Evolutionary conservation across 208 protist genomes (phyloP), one percentile per base, ranked within the genome.

Genomic region (Phytomonas sp.): DNA sequence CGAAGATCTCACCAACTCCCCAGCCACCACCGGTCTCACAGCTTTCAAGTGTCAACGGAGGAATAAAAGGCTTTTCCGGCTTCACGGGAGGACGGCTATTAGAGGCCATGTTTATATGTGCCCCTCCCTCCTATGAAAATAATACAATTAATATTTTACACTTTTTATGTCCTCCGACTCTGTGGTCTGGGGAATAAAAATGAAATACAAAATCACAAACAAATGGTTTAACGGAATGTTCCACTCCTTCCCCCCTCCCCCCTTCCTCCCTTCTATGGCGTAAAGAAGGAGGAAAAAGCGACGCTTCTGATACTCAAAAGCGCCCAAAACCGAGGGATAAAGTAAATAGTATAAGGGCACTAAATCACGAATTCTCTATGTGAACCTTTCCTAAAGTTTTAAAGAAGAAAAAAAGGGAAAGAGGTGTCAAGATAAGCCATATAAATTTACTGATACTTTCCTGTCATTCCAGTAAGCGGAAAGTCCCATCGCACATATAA

Each of bases 11-110:
- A 3, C 85, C 85, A 13, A 92, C 73, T 4, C 81, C 78, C 85
- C 89, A 93, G 36, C 87, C 89, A 28, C 87, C 83, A 31, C 89
- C 83, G 23, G 78, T 85, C 67, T 83, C 80, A 60, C 79, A 71
- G 59, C 75, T 70, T 28, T 73, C 71, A 13, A 91, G 77, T 34
- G 79, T 69, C 32, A 92, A 74, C 37, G 36, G 73, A 23, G 73
- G 85, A 61, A 81, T 67, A 31, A 60, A 31, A n/a, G 32, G 71
- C 13, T 4, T 72, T 67, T 51, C 32, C 0, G 4, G 59, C 59
- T 37, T 30, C 46, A 8, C 29, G 17, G 71, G 28, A 67, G 33
- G 64, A 63, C 0, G 28, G 65, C 31, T 67, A 46, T 43, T 66
- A 43, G 37, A 40, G 71, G 7, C 65, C 71, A 23, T 65, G 67